phyloP scores from a whole-genome alignment of 805 yeast genomes.

The Metschnikowia continentalis region DNA sequence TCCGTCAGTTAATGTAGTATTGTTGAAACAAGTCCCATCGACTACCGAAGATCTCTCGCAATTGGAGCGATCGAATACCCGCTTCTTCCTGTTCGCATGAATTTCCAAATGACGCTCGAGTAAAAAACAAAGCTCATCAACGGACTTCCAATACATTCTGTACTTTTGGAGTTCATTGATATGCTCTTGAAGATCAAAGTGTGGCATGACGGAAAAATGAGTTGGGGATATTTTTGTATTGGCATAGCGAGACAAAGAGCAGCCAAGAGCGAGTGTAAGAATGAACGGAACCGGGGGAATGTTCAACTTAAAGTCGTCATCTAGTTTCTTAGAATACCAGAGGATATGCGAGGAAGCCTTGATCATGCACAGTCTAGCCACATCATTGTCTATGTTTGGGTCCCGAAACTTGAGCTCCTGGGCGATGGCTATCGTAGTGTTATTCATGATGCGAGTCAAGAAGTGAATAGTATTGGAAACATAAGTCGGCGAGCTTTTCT shows the following conservation, averaged over 20 bases:
- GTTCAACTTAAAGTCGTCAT: constrained; percentile 19
- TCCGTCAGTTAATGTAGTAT: not conserved
- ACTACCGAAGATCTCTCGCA: not conserved
- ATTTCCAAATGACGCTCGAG: constrained; percentile 5
- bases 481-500: constrained; percentile 13
- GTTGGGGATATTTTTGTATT: not conserved
- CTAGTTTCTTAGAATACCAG: constrained; percentile 21
- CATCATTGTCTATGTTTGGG: constrained; percentile 17
- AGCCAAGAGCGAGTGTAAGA: not conserved
- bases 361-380: constrained; percentile 22
- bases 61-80: not conserved
- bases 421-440: constrained; percentile 22
- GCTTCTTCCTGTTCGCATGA: constrained; percentile 19
- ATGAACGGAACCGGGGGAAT: constrained; percentile 23
- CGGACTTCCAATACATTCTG: constrained; percentile 24
- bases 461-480: constrained; percentile 21
- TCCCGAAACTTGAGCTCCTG: constrained; percentile 27
- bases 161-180: constrained; percentile 20
- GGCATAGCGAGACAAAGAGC: not conserved
- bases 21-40: constrained; percentile 1
- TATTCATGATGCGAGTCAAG: constrained; percentile 26
- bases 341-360: constrained; percentile 26
- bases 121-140: constrained; percentile 25
- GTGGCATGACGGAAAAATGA: not conserved
- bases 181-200: constrained; percentile 18